Percentiles rank a stretch among this genome's conserved stretches.
Conservation (phyloP, 768 basidiomycete species). For the Phylloporus sp. region DNA sequence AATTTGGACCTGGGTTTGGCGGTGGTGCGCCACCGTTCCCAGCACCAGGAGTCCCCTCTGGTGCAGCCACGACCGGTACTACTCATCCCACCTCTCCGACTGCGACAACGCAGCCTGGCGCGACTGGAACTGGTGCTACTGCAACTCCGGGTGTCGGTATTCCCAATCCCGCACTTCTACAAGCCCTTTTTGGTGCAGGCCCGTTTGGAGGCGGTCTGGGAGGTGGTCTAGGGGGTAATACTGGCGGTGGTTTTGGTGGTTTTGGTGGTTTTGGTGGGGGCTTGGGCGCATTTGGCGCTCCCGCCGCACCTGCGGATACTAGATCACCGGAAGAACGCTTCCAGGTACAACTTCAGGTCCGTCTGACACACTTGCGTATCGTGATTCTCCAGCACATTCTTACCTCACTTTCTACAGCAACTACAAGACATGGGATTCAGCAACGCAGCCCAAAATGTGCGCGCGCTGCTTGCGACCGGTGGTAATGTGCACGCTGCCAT, state of each 20-base stretch:
- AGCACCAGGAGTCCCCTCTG: constrained; percentile 55
- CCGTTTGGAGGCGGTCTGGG: constrained; percentile 5
- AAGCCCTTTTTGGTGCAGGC: constrained; percentile 17
- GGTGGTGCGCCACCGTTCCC: constrained; percentile 45
- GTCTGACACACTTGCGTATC: background rate
- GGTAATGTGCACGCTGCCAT: constrained; percentile 91
- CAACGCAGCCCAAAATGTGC: constrained; percentile 85
- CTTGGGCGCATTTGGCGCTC: constrained; percentile 18
- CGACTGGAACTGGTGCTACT: constrained; percentile 22
- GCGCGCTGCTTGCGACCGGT: constrained; percentile 87
- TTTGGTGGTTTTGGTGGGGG: constrained; percentile 31
- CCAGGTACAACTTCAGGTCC: constrained; percentile 78
- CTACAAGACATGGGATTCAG: constrained; percentile 93
- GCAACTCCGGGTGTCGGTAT: constrained; percentile 8
- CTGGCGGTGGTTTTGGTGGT: constrained; percentile 18
- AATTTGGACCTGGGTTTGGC: constrained; percentile 32
- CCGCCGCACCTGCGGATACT: constrained; percentile 53
- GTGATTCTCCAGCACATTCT: background rate
- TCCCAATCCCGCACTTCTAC: constrained; percentile 44
- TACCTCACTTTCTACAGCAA: constrained; percentile 53
- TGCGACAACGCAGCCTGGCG: constrained; percentile 16
- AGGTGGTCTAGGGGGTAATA: constrained; percentile 23
- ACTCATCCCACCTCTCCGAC: constrained; percentile 22
- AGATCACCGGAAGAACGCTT: constrained; percentile 89
- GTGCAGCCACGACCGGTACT: constrained; percentile 9